Percentiles rank a stretch among this genome's conserved stretches.
Evolutionary conservation across 352 stramenopile genomes (phyloP).

Genomic region (Elongisporangium anandrum): DNA sequence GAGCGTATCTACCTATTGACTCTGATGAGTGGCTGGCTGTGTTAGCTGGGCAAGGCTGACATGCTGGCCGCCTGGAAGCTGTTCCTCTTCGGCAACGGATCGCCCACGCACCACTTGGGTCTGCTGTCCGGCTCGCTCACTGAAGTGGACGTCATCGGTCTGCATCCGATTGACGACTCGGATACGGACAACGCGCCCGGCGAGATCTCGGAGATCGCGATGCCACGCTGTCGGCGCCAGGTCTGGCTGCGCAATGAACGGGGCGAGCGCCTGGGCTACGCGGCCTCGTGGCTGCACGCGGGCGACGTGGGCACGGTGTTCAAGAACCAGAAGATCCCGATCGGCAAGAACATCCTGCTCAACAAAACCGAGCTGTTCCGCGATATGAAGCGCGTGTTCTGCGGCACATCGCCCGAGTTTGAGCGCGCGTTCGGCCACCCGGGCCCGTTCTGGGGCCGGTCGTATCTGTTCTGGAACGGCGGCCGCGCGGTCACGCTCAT

Average conservation of each 20-base stretch:
- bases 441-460: slow-evolving; percentile 80
- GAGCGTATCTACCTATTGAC: slow-evolving; percentile 1
- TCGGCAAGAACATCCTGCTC: slow-evolving; percentile 77
- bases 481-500: slow-evolving; percentile 79
- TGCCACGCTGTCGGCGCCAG: slow-evolving; percentile 64
- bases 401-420: slow-evolving; percentile 44
- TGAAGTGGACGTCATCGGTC: slow-evolving; percentile 75
- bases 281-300: slow-evolving; percentile 70
- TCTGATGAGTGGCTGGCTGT: slow-evolving; percentile 2
- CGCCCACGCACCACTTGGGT: slow-evolving; percentile 75
- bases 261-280: slow-evolving; percentile 75
- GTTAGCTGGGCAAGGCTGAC: slow-evolving; percentile 44
- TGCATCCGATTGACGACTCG: slow-evolving; percentile 38
- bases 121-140: slow-evolving; percentile 69
- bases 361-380: slow-evolving; percentile 84
- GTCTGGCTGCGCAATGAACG: slow-evolving; percentile 72
- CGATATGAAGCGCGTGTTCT: slow-evolving; percentile 82
- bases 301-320: slow-evolving; percentile 68
- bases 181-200: slow-evolving; percentile 32
- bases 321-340: slow-evolving; percentile 76
- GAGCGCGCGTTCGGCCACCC: slow-evolving; percentile 57
- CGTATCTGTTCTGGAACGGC: slow-evolving; percentile 84
- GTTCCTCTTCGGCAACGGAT: slow-evolving; percentile 83
- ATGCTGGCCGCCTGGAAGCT: slow-evolving; percentile 75
- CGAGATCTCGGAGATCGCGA: slow-evolving; percentile 40